phyloP scores from a whole-genome alignment of 2,329 filamentous ascomycete species.

The Bipolaris cookei region DNA sequence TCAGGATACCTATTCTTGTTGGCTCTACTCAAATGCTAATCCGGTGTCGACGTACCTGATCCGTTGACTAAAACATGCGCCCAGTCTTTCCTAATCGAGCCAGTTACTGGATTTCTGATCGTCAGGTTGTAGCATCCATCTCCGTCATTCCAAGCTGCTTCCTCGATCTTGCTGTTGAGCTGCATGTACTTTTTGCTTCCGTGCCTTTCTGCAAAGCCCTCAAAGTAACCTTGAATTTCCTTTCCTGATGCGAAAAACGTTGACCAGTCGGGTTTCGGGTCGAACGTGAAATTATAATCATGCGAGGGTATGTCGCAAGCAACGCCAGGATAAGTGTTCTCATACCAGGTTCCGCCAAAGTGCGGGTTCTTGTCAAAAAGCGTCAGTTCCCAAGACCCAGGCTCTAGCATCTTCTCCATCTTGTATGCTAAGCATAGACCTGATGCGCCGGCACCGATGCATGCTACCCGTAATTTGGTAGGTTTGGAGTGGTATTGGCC shows the following conservation, averaged over 20 bases:
- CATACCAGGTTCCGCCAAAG: constrained; percentile 45
- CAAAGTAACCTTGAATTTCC: constrained; percentile 59
- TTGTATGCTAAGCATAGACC: constrained; percentile 44
- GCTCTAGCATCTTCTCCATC: constrained; percentile 42
- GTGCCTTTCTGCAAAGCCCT: constrained; percentile 63
- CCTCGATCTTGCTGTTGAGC: constrained; percentile 53
- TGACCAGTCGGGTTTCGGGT: constrained; percentile 63
- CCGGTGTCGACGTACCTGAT: constrained; percentile 41
- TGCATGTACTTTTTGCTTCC: constrained; percentile 57
- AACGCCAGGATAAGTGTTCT: constrained; percentile 45
- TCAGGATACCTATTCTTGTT: constrained; percentile 51
- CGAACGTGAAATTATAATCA: constrained; percentile 69
- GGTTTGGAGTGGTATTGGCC: constrained; percentile 46
- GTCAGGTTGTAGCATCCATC: constrained; percentile 51
- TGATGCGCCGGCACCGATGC: constrained; percentile 40
- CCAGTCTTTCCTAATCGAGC: constrained; percentile 43
- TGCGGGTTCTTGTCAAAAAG: constrained; percentile 42
- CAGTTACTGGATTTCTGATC: constrained; percentile 45
- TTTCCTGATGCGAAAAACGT: constrained; percentile 57
- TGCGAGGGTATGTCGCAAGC: constrained; percentile 52
- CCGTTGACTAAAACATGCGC: constrained; percentile 54
- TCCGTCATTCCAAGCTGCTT: constrained; percentile 54
- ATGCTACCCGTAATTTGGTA: constrained; percentile 38
- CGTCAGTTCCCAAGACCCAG: constrained; percentile 40
- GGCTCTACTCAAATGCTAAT: constrained; percentile 41